Conservation (phyloP, 2,329 filamentous ascomycete species). For the Exserohilum turcica region DNA sequence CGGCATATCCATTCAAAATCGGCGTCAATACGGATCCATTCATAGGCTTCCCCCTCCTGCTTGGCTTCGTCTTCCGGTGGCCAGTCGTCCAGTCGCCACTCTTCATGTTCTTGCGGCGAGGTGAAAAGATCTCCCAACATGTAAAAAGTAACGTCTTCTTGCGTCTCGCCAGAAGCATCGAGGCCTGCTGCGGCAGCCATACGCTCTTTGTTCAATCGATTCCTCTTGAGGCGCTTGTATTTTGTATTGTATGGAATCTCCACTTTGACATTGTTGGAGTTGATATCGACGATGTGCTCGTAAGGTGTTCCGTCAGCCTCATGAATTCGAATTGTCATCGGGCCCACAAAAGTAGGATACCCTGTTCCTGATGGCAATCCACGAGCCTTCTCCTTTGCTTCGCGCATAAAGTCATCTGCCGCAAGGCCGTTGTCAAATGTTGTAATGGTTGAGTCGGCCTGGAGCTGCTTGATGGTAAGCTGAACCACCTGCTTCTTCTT, state of each 20-base stretch:
- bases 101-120: slow-evolving; percentile 75
- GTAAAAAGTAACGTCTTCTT: slow-evolving; percentile 85
- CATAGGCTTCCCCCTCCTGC: slow-evolving; percentile 96
- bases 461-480: slow-evolving; percentile 77
- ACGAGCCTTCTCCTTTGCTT: slow-evolving; percentile 78
- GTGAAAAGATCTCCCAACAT: slow-evolving; percentile 91
- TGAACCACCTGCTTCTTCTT: slow-evolving; percentile 97
- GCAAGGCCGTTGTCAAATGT: slow-evolving; percentile 56
- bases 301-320: slow-evolving; percentile 98
- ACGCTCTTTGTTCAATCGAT: slow-evolving; percentile 79
- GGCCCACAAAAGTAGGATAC: slow-evolving; percentile 86
- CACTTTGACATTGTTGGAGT: slow-evolving; percentile 80
- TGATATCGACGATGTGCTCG: slow-evolving; percentile 96
- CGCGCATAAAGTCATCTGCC: slow-evolving; percentile 78
- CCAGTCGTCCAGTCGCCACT: slow-evolving; percentile 90
- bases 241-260: slow-evolving; percentile 99
- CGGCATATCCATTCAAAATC: slow-evolving; percentile 98
- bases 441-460: slow-evolving; percentile 36
- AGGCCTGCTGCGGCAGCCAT: slow-evolving; percentile 66
- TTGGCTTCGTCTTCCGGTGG: slow-evolving; percentile 82
- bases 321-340: slow-evolving; percentile 97
- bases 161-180: slow-evolving; percentile 65
- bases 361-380: slow-evolving; percentile 71
- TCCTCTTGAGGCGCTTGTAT: slow-evolving; percentile 95
- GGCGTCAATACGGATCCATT: slow-evolving; percentile 97